Conservation (phyloP, 495 filamentous ascomycete genomes). For the Penicillium pulvis region DNA sequence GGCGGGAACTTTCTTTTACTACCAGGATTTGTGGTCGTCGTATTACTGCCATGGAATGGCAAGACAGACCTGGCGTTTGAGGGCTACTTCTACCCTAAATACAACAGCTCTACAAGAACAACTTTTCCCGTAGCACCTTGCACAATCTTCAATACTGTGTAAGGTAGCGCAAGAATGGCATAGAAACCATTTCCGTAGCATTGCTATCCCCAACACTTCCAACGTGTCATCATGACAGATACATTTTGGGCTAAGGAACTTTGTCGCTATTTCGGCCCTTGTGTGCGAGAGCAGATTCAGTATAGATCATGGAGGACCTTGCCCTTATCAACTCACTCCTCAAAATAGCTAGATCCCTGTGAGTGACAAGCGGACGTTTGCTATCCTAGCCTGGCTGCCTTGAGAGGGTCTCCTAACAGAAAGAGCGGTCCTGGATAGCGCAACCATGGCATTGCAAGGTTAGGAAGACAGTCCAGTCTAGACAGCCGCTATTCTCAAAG, state of each 20-base stretch:
- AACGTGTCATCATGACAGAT: too few relatives aligned
- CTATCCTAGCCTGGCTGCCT: too few relatives aligned
- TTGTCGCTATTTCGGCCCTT: too few relatives aligned
- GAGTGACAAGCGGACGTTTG: too few relatives aligned
- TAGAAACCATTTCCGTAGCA: background rate
- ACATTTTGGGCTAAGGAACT: too few relatives aligned
- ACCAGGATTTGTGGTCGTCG: conserved; percentile 12
- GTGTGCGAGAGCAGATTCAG: background rate
- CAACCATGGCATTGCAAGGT: conserved; percentile 1
- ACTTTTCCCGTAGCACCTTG: background rate
- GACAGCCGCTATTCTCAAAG: conserved; percentile 9
- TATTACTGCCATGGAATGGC: conserved; percentile 24
- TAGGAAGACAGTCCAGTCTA: background rate
- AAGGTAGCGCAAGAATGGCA: background rate
- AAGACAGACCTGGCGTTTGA: conserved; percentile 19
- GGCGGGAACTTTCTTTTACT: conserved; percentile 24
- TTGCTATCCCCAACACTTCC: too few relatives aligned
- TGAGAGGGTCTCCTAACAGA: background rate
- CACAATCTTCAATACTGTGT: background rate
- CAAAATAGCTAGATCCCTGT: background rate
- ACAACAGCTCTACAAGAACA: background rate
- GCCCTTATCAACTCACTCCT: background rate
- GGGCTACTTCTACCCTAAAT: conserved; percentile 33
- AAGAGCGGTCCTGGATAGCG: background rate
- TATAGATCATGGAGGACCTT: background rate